A percentile compares a stretch with the other conserved stretches of the same genome.
Evolutionary conservation across 179 eudicot genomes (phyloP).

Genomic region (Silene vulgaris): DNA sequence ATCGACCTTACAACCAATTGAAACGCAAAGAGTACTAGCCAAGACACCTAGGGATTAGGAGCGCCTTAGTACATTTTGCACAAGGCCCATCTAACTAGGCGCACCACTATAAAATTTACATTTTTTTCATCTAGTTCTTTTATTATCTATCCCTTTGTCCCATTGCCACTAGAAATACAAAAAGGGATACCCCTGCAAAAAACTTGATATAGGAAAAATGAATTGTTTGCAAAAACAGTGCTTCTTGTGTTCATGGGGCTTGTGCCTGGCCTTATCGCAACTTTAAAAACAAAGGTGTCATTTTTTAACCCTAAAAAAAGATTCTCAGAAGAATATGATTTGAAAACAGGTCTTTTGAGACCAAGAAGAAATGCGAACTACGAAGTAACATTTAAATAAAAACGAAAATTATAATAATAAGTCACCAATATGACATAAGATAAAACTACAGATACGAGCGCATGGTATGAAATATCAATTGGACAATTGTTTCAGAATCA

Average conservation of each 20-base stretch:
- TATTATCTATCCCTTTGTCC: background rate
- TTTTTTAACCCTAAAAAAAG: background rate
- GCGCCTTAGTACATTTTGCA: background rate
- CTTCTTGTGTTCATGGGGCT: background rate
- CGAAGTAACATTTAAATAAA: background rate
- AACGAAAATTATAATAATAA: background rate
- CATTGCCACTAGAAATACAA: background rate
- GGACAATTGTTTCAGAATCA: too few relatives aligned
- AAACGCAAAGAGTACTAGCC: too few relatives aligned
- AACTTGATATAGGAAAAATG: background rate
- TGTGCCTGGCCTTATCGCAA: background rate
- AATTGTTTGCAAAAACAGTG: background rate
- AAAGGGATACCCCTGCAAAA: background rate
- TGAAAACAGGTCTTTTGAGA: background rate
- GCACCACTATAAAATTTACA: background rate
- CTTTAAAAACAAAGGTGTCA: background rate
- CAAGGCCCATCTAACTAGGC: background rate
- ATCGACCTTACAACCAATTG: too few relatives aligned
- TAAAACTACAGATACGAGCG: background rate
- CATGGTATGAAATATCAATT: background rate
- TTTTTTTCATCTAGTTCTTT: background rate
- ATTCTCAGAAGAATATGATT: background rate
- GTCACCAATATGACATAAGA: background rate
- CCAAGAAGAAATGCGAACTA: background rate
- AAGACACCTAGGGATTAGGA: too few relatives aligned